These are phyloP conservation scores for Brasilioporus rufonigricans DNA, from an alignment of 768 basidiomycete genomes.

Conservation along the genomic window DNA sequence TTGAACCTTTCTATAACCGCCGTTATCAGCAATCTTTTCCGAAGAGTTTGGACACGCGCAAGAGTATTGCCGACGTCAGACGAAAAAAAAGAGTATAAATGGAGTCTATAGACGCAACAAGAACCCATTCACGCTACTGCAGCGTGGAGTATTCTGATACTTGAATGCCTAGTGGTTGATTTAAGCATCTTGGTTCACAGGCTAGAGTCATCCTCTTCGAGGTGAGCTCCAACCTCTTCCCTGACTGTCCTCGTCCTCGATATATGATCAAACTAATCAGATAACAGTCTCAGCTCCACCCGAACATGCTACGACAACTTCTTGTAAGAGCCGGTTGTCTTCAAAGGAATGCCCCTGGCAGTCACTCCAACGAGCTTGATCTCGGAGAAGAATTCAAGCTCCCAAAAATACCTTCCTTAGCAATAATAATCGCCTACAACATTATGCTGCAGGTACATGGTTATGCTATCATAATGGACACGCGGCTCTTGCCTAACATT, in stretches of 20 bases:
- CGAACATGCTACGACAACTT: conserved; percentile 9
- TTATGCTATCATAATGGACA: neutral
- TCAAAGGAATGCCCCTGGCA: neutral
- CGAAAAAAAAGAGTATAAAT: too few species aligned
- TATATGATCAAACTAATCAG: neutral
- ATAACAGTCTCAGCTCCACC: neutral
- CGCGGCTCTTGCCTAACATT: neutral
- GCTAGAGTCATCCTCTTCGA: neutral
- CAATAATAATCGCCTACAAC: conserved; percentile 44
- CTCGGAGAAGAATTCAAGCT: conserved; percentile 45
- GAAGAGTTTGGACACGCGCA: too few species aligned
- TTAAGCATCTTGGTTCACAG: too few species aligned
- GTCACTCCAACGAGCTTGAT: conserved; percentile 17
- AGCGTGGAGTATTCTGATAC: too few species aligned
- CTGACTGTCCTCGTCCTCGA: neutral
- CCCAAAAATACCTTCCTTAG: conserved; percentile 44
- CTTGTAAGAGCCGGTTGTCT: neutral
- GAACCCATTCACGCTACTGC: too few species aligned
- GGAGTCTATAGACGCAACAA: too few species aligned
- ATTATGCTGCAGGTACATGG: conserved; percentile 43
- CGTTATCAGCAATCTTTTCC: too few species aligned
- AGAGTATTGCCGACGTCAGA: too few species aligned
- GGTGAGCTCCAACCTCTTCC: neutral
- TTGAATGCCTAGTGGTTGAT: too few species aligned
- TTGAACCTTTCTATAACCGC: too few species aligned